Percentiles rank a stretch among this genome's conserved stretches.
Conservation (phyloP, 345 rosid genomes). For the Camelina laxa region DNA sequence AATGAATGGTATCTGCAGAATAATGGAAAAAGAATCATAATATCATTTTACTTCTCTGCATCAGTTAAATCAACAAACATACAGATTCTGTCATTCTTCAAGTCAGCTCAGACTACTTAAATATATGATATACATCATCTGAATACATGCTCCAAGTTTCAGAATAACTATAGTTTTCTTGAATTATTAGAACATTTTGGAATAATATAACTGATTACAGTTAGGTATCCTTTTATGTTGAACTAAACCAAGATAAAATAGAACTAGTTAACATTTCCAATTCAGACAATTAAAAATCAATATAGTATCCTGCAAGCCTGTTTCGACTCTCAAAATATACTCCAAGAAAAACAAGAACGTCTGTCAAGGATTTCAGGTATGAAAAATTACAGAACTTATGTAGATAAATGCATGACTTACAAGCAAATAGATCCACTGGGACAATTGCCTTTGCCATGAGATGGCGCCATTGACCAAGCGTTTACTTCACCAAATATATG, state of each 20-base stretch:
- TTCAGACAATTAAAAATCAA: background rate
- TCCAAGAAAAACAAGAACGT: background rate
- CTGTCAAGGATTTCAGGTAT: background rate
- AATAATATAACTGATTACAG: slow-evolving; percentile 1
- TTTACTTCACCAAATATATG: slow-evolving; percentile 48
- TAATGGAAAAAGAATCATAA: slow-evolving; percentile 1
- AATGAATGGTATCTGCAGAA: slow-evolving; percentile 64
- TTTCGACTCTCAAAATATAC: background rate
- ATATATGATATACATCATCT: background rate
- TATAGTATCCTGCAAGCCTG: background rate
- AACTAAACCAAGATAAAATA: slow-evolving; percentile 1
- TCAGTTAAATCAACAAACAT: background rate
- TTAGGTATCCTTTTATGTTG: background rate
- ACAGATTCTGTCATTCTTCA: slow-evolving; percentile 2
- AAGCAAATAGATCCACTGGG: slow-evolving; percentile 63
- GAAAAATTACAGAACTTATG: background rate
- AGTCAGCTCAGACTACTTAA: background rate
- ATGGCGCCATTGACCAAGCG: slow-evolving; percentile 59
- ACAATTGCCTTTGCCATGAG: slow-evolving; percentile 48
- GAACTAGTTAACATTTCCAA: background rate
- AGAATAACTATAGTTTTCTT: slow-evolving; percentile 9
- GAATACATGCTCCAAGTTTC: slow-evolving; percentile 20
- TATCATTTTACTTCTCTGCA: slow-evolving; percentile 5
- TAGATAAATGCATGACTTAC: slow-evolving; percentile 56
- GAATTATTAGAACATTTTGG: slow-evolving; percentile 11